A percentile compares a stretch with the other conserved stretches of the same genome.
These are phyloP conservation scores for Hyaloscypha variabilis DNA, from an alignment of 495 filamentous ascomycete genomes.

Conservation along the genomic window DNA sequence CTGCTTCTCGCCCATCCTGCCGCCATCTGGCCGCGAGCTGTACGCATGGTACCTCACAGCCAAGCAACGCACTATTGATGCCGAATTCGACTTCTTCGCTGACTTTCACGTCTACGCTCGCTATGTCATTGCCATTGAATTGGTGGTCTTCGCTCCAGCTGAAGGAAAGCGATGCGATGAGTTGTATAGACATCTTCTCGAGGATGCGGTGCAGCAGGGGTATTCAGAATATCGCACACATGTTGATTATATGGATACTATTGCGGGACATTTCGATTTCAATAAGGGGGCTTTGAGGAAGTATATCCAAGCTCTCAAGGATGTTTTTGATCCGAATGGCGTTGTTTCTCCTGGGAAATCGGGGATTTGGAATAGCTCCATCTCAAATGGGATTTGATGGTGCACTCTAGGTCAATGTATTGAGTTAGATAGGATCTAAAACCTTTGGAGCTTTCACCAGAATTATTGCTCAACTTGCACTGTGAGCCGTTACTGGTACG, in stretches of 20 bases:
- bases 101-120: conserved; percentile 36
- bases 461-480: no score
- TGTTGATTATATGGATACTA: conserved; percentile 51
- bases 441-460: no score
- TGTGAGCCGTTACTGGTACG: no score
- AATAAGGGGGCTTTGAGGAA: conserved; percentile 50
- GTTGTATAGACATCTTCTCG: no score
- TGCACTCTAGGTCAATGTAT: no score
- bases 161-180: no score
- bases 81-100: conserved; percentile 54
- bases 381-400: no score
- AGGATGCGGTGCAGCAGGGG: no score
- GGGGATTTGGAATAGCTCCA: conserved; percentile 43
- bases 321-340: conserved; percentile 53
- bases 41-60: conserved; percentile 46
- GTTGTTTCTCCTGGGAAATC: conserved; percentile 52
- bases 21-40: conserved; percentile 51
- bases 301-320: conserved; percentile 52
- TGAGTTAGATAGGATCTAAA: no score
- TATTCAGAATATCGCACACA: conserved; percentile 49
- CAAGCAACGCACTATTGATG: conserved; percentile 38
- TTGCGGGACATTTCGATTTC: conserved; percentile 52
- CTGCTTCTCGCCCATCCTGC: conserved; percentile 57
- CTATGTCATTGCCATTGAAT: no score
- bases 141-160: no score